phyloP scores from a whole-genome alignment of 176 grass and related monocot genomes.

The Rhynchospora tenuis region DNA sequence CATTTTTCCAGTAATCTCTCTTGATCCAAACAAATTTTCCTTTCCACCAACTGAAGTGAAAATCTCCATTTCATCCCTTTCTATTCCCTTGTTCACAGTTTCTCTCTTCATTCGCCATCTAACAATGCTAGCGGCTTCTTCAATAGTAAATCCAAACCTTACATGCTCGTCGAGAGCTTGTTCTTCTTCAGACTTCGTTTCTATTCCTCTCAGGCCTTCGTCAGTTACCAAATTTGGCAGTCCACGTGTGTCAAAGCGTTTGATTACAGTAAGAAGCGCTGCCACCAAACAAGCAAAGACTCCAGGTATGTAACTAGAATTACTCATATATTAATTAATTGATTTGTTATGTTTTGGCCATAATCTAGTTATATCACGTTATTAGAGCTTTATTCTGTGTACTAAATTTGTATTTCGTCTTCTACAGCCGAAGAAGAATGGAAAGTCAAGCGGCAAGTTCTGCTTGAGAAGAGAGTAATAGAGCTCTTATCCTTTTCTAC shows the following conservation, averaged over 20 bases:
- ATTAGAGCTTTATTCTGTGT: not conserved
- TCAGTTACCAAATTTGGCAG: constrained; percentile 27
- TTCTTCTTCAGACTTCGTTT: constrained; percentile 49
- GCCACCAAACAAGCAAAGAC: constrained; percentile 87
- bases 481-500: not conserved
- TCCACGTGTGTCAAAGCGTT: constrained; percentile 9
- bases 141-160: constrained; percentile 53
- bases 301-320: constrained; percentile 38
- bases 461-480: constrained; percentile 76
- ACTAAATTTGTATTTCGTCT: not conserved
- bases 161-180: constrained; percentile 48
- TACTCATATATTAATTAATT: not conserved
- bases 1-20: not conserved
- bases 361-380: constrained; percentile 3
- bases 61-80: not conserved
- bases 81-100: not conserved
- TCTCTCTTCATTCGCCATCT: constrained; percentile 11
- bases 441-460: constrained; percentile 77
- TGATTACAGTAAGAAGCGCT: constrained; percentile 48
- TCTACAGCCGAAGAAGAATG: constrained; percentile 86
- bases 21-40: not conserved
- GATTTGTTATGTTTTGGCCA: not conserved
- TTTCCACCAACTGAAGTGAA: not conserved
- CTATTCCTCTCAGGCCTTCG: constrained; percentile 40
- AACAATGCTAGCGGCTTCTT: constrained; percentile 67